Base-by-base conservation (phyloP, 306 rosid species). In the Trichosanthes cucumerina region DNA sequence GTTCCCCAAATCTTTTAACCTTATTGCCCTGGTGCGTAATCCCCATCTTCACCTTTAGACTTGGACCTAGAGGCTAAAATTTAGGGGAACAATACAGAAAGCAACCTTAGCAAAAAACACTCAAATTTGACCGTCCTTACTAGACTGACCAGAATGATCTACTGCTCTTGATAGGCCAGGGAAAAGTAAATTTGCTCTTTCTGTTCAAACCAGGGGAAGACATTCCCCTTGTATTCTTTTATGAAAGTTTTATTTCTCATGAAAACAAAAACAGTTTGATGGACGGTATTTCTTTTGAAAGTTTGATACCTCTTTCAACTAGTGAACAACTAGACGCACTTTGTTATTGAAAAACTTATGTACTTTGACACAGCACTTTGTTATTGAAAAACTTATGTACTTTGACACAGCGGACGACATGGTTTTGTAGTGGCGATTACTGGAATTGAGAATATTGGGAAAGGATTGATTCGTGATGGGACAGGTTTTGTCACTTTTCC, bases 361-460 rank as follows among this genome's bases (percentile, higher is more conserved):
- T 24, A 13, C 50, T 50, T 78, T 49, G 59, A 6, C 80, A 50
- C 89, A 95, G 99, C 64, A 68, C 74, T 57, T 44, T 69, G 33
- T 66, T 46, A 46, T 21, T 41, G 39, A 21, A 14, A 36, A 78
- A 63, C 19, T 26, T 71, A 23, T 71, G 1, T 24, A 13, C 50
- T 50, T 78, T 49, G 59, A 6, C 80, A 50, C 89, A 95, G 99
- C 64, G 97, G 99, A 12, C 89, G 94, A 59, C 99, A 95, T 85
- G 99, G 99, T 52, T 95, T 91, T 82, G 97, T 95, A 60, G 99
- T 95, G 79, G 99, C 97, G 9, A 93, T 95, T 15, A 92, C 99
- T 1, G 97, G 97, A 31, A 95, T 95, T 75, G 97, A 92, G 81
- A 87, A 92, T 78, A 72, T 92, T 7, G 99, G 97, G 39, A 92